Conservation (phyloP, 192 early-diverging fungal species). For the Nowakowskiella sp. region DNA sequence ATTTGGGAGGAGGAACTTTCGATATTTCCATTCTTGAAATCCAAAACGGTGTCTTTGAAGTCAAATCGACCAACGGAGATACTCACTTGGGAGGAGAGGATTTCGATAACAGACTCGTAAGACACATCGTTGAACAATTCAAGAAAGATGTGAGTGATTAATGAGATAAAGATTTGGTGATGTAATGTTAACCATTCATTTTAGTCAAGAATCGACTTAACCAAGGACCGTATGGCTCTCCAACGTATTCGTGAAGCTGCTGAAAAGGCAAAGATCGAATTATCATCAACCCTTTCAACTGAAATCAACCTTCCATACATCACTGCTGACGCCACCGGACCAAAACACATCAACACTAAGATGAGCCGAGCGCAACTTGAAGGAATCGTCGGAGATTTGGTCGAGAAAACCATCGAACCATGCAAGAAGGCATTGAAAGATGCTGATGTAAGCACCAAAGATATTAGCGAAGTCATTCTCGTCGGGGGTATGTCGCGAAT, state of each 20-base stretch:
- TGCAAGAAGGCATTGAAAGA: constrained; percentile 97
- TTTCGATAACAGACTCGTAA: constrained; percentile 63
- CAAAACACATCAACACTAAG: constrained; percentile 97
- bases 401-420: constrained; percentile 83
- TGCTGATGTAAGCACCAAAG: constrained; percentile 69
- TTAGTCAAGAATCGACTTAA: constrained; percentile 67
- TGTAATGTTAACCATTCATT: not conserved
- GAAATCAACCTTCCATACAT: constrained; percentile 97
- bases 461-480: constrained; percentile 90
- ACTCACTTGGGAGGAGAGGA: constrained; percentile 67
- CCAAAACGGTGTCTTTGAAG: constrained; percentile 96
- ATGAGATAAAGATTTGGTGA: not conserved
- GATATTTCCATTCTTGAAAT: constrained; percentile 99
- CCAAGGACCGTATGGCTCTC: constrained; percentile 86
- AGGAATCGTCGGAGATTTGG: constrained; percentile 65
- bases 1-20: constrained; percentile 98
- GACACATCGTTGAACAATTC: constrained; percentile 76
- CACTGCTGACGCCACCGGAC: constrained; percentile 78
- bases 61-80: constrained; percentile 97
- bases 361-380: constrained; percentile 88
- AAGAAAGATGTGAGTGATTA: constrained; percentile 65
- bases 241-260: constrained; percentile 95
- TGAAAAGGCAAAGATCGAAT: constrained; percentile 98
- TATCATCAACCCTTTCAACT: constrained; percentile 88
- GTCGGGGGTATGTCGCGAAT: constrained; percentile 98